Evolutionary conservation across 2,329 filamentous ascomycete genomes (phyloP), one percentile per base, ranked within the genome.

Genomic region (Immersiporthe knoxdaviesiana): DNA sequence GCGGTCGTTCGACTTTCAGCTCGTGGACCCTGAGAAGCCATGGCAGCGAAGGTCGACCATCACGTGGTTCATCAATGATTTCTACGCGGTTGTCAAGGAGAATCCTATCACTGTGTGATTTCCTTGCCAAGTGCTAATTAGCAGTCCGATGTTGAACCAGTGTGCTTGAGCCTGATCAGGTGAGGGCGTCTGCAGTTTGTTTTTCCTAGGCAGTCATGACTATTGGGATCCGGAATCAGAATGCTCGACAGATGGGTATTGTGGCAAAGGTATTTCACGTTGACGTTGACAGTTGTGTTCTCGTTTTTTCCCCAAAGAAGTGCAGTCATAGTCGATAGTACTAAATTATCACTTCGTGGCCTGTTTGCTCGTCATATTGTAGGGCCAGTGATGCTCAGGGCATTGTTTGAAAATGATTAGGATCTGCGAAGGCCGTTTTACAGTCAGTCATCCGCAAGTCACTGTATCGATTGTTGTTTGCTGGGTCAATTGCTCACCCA

Each of bases 1-100:
- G n/a, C 64, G 65, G 7, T 32, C 5, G 0, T 70, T 70, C 5
- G 68, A 70, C 47, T 65, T 70, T 27, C 68, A 70, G 30, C 27
- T 70, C 1, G 6, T 35, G 21, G 18, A 61, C 47, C n/a, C 67
- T 0, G 63, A 66, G 16, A 56, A 54, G 12, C 67, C 67, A 1
- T 68, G 67, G 67, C 27, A 56, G 6, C 12, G 52, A 16, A 30
- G 8, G 12, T 56, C 52, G 18, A 18, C 1, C 27, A 1, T 18
- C 3, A 18, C 27, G 3, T 56, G 52, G 52, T 7, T 56, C 12
- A 56, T 56, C 52, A 56, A 56, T 18, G 52, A 56, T 8, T 56
- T 56, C 52, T 56, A 56, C 14, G 52, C 52, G 5, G 4, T 30
- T 2, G 14, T 56, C 24, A 56, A 6, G 27, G 52, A 56, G 12